Evolutionary conservation across 164 flowering plant genomes (phyloP).

Genomic region (Stephania cephalantha): DNA sequence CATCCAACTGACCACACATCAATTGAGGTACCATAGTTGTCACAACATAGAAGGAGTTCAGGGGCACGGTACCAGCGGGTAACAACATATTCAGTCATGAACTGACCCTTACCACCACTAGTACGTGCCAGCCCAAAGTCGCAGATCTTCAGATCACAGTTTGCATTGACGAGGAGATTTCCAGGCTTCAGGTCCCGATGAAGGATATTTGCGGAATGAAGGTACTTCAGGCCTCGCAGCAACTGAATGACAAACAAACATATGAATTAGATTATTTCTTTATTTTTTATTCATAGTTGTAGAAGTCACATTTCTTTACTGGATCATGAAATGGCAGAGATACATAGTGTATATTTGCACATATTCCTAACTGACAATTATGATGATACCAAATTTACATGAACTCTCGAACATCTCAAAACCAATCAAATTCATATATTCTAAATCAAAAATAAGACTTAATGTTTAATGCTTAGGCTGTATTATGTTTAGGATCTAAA

Average conservation of each 20-base stretch:
- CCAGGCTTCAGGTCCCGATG: conserved; percentile 97
- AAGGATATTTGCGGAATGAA: conserved; percentile 91
- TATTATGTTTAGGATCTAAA: too few relatives aligned
- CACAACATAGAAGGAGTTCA: conserved; percentile 89
- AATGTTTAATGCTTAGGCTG: too few relatives aligned
- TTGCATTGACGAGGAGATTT: conserved; percentile 80
- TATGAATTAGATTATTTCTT: background rate
- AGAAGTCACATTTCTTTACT: background rate
- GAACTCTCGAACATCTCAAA: background rate
- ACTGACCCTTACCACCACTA: conserved; percentile 66
- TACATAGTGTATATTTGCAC: background rate
- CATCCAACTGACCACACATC: conserved; percentile 99
- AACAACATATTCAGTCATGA: conserved; percentile 96
- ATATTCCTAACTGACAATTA: background rate
- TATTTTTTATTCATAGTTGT: too few relatives aligned
- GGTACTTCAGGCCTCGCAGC: conserved; percentile 83
- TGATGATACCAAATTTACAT: background rate
- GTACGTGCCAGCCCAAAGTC: conserved; percentile 94
- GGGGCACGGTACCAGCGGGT: conserved; percentile 98
- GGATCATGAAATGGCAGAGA: background rate
- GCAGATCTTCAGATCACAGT: conserved; percentile 88
- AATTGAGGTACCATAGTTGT: conserved; percentile 85
- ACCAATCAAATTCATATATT: background rate
- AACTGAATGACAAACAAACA: conserved; percentile 35
- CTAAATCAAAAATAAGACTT: too few relatives aligned